These are phyloP conservation scores for Yamadazyma sp. DNA, from an alignment of 1,139 yeast genomes.

Conservation along the genomic window DNA sequence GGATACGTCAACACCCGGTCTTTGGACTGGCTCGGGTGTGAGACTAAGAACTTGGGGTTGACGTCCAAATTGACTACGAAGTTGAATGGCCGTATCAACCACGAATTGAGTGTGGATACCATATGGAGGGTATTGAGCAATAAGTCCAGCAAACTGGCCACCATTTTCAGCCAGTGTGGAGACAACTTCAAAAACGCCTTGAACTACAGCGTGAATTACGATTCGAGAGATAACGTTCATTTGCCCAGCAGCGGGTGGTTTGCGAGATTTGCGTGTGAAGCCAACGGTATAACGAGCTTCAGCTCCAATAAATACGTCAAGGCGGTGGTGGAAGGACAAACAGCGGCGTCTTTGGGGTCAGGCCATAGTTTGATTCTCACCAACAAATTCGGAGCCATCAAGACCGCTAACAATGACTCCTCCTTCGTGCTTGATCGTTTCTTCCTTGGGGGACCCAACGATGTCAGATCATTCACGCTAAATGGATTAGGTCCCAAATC, in stretches of 20 bases:
- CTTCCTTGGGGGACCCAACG: conserved; percentile 75
- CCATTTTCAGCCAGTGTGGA: conserved; percentile 52
- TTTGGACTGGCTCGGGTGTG: conserved; percentile 59
- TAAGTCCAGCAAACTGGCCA: conserved; percentile 33
- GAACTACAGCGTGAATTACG: conserved; percentile 51
- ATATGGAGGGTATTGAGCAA: conserved; percentile 61
- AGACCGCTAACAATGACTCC: conserved; percentile 27
- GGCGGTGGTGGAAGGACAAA: conserved; percentile 47
- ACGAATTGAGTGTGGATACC: conserved; percentile 66
- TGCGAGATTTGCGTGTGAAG: conserved; percentile 57
- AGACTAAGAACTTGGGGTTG: conserved; percentile 63
- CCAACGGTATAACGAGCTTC: conserved; percentile 43
- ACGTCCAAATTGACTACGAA: conserved; percentile 49
- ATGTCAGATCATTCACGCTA: conserved; percentile 70
- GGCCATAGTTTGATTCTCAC: conserved; percentile 40
- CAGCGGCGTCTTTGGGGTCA: conserved; percentile 27
- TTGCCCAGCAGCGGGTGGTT: conserved; percentile 61
- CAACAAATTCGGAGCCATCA: conserved; percentile 53
- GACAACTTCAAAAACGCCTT: conserved; percentile 60
- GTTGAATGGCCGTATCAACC: conserved; percentile 32
- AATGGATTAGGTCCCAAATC: conserved; percentile 89
- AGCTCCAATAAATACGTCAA: conserved; percentile 40
- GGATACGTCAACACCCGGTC: conserved; percentile 59
- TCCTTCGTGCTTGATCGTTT: conserved; percentile 61
- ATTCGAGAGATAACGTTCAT: conserved; percentile 55